Percentiles rank a stretch among this genome's conserved stretches.
Evolutionary conservation across 345 rosid species (phyloP).

Genomic region (Garcia nutans): DNA sequence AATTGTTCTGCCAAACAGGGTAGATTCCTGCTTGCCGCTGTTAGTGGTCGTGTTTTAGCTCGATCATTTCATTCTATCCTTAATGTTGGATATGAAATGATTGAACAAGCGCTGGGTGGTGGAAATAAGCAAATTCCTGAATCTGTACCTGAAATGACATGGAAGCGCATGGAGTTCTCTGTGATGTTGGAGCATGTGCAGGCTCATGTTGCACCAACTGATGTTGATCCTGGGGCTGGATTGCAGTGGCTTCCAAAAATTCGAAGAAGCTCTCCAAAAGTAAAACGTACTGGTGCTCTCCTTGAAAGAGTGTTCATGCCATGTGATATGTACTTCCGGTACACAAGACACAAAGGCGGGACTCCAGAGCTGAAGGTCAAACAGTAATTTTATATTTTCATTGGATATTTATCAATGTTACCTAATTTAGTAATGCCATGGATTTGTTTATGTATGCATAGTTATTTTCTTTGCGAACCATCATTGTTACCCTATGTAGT

Average conservation of each 20-base stretch:
- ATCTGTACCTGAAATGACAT: slow-evolving; percentile 83
- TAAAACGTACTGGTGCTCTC: slow-evolving; percentile 95
- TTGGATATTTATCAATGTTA: slow-evolving; percentile 7
- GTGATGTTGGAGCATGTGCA: slow-evolving; percentile 98
- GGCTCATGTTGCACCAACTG: slow-evolving; percentile 99
- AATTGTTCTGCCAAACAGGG: slow-evolving; percentile 51
- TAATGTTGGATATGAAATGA: slow-evolving; percentile 82
- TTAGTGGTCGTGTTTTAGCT: slow-evolving; percentile 93
- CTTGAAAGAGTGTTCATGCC: slow-evolving; percentile 99
- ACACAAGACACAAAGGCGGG: slow-evolving; percentile 97
- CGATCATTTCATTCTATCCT: slow-evolving; percentile 86
- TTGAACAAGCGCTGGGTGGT: slow-evolving; percentile 83
- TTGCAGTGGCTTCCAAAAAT: slow-evolving; percentile 98
- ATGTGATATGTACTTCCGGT: slow-evolving; percentile 93
- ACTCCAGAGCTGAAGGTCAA: slow-evolving; percentile 92
- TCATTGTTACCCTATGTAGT: background rate
- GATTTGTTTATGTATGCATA: background rate
- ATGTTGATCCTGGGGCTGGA: slow-evolving; percentile 99
- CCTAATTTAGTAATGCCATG: background rate
- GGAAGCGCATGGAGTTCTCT: slow-evolving; percentile 84
- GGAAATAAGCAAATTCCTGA: slow-evolving; percentile 65
- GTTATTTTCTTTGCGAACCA: background rate
- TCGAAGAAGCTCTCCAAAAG: slow-evolving; percentile 79
- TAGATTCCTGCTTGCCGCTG: slow-evolving; percentile 96
- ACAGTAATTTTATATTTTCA: background rate